A percentile compares a stretch with the other conserved stretches of the same genome.
These are phyloP conservation scores for Atkinsonella hypoxylon DNA, from an alignment of 2,329 filamentous ascomycete species.

Conservation along the genomic window DNA sequence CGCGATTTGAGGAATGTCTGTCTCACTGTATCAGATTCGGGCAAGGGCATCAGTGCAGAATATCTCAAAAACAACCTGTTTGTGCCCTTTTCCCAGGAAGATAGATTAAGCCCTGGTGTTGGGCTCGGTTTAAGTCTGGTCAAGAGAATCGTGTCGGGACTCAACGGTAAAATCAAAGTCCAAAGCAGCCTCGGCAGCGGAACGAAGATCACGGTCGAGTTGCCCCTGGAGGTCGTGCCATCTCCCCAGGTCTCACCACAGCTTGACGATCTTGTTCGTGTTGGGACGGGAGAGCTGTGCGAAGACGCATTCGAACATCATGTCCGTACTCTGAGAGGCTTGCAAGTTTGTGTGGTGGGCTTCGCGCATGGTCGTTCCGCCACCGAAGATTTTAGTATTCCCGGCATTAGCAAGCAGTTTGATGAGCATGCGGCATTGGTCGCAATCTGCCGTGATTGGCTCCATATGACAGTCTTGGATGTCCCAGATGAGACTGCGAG, in stretches of 20 bases:
- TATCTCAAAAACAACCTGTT: conserved; percentile 50
- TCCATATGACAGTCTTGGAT: conserved; percentile 18
- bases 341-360: conserved; percentile 18
- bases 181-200: conserved; percentile 28
- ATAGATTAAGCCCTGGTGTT: conserved; percentile 45
- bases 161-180: conserved; percentile 49
- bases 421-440: conserved; percentile 6
- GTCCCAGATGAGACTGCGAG: conserved; percentile 4
- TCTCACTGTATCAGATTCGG: conserved; percentile 49
- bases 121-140: conserved; percentile 57
- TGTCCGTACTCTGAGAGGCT: conserved; percentile 17
- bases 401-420: neutral
- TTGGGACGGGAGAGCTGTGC: neutral
- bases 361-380: conserved; percentile 6
- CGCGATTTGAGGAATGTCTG: conserved; percentile 11
- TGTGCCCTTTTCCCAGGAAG: conserved; percentile 53
- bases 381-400: neutral
- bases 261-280: neutral
- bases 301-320: conserved; percentile 14
- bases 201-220: conserved; percentile 22
- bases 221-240: conserved; percentile 15
- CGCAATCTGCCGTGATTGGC: conserved; percentile 21
- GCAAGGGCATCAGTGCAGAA: conserved; percentile 51
- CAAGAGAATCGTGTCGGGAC: conserved; percentile 41
- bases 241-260: neutral